Conservation (phyloP, 2,329 filamentous ascomycete genomes). For the Colletotrichum abscissum region DNA sequence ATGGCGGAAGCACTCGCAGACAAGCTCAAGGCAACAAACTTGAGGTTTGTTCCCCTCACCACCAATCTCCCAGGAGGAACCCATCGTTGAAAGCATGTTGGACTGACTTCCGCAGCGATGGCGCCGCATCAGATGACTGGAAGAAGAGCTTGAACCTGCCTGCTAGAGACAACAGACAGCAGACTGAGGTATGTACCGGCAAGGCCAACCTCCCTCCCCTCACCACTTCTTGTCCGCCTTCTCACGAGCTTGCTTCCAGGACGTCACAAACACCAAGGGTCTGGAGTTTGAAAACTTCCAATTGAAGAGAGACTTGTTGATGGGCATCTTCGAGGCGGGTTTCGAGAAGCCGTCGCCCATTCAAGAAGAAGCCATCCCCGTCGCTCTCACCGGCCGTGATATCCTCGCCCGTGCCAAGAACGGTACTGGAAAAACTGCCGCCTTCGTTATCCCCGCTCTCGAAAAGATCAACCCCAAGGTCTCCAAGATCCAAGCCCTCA, state of each 20-base stretch:
- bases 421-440: slow-evolving; percentile 97
- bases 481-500: slow-evolving; percentile 94
- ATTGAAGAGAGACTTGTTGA: slow-evolving; percentile 93
- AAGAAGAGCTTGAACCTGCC: slow-evolving; percentile 79
- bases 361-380: slow-evolving; percentile 98
- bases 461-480: slow-evolving; percentile 97
- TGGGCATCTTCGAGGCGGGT: slow-evolving; percentile 99
- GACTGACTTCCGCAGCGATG: slow-evolving; percentile 58
- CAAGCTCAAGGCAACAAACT: slow-evolving; percentile 54
- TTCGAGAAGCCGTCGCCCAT: slow-evolving; percentile 99
- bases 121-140: slow-evolving; percentile 72
- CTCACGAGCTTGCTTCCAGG: slow-evolving; percentile 61
- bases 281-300: slow-evolving; percentile 98
- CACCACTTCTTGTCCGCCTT: slow-evolving; percentile 20
- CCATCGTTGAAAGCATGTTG: slow-evolving; percentile 17
- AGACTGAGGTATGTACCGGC: slow-evolving; percentile 76
- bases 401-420: slow-evolving; percentile 98
- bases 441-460: slow-evolving; percentile 95
- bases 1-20: slow-evolving; percentile 60
- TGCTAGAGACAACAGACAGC: slow-evolving; percentile 78
- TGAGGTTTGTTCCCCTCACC: slow-evolving; percentile 48
- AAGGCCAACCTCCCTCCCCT: background rate
- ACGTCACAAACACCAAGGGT: slow-evolving; percentile 98
- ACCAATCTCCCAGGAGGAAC: background rate
- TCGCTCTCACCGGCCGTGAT: slow-evolving; percentile 93